Evolutionary conservation across 2,329 filamentous ascomycete genomes (phyloP), one percentile per base, ranked within the genome.

Genomic region (Elsinoe perseae): DNA sequence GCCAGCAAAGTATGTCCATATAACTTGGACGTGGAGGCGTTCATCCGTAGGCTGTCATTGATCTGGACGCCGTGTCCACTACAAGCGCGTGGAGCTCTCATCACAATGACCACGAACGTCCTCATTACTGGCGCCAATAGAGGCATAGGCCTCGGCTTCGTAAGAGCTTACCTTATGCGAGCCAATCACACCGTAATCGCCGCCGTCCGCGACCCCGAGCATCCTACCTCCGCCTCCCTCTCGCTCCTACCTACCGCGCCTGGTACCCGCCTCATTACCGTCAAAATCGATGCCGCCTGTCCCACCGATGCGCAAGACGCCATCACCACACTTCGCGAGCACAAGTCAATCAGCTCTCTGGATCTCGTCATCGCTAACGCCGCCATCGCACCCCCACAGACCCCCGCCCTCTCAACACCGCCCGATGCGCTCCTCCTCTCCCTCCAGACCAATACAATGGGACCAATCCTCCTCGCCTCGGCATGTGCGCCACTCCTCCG

Each of bases 171-270:
- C 34, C 48, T 60, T n/a, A 23, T n/a, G 4, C 58, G 50, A 9
- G 46, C 46, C 42, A 36, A 54, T 25, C 58, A 44, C 9, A 54
- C 40, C 7, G 56, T 61, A 21, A 56, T 61, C 43, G 74, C 73
- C 42, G 67, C 64, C 2, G 69, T 71, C 50, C 72, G 75, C n/a
- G 59, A 73, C 59, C 64, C 87, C 0, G 20, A 8, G 1, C 18
- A n/a, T 18, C 18, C 18, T 4, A 18, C n/a, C 38, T 83, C 80
- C 0, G 80, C 79, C 0, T 81, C 82, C 0, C 61, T 50, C 23
- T 25, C 21, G 12, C 5, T 64, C 1, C 65, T 80, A 0, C 68
- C 74, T 6, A 66, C 58, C 2, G 74, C 60, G 18, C 28, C 62
- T 1, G 64, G 61, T 12, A 74, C 68, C 36, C 61, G 50, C 1